Conservation (phyloP, 1,139 yeast genomes). For the Geotrichum siamense region DNA sequence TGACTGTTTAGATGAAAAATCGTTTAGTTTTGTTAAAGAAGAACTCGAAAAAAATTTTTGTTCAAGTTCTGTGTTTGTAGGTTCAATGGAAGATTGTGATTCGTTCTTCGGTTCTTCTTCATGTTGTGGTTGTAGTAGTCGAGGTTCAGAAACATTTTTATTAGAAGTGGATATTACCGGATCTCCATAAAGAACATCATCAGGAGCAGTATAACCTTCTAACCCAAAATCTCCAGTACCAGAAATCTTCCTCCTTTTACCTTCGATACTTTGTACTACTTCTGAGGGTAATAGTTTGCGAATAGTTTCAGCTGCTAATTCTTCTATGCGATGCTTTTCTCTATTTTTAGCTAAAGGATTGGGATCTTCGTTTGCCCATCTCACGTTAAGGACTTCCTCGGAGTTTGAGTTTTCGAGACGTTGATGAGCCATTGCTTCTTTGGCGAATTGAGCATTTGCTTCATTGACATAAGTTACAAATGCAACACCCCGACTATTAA, state of each 20-base stretch:
- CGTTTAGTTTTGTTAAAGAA: constrained; percentile 4
- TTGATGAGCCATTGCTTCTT: constrained; percentile 87
- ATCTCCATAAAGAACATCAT: constrained; percentile 23
- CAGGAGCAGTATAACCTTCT: constrained; percentile 26
- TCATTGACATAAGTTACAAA: constrained; percentile 68
- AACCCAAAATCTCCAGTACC: constrained; percentile 19
- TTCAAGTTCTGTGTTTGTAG: neutral
- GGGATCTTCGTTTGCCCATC: constrained; percentile 92
- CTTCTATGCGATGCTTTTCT: constrained; percentile 37
- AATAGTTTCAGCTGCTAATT: constrained; percentile 38
- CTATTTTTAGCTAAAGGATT: constrained; percentile 58
- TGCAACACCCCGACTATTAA: constrained; percentile 62
- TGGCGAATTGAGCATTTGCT: constrained; percentile 81
- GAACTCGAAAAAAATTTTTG: constrained; percentile 7
- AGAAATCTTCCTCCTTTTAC: constrained; percentile 15
- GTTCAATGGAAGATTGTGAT: neutral
- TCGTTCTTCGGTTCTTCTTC: neutral
- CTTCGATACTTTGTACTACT: constrained; percentile 28
- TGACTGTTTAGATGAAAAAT: neutral
- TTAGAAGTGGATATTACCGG: no score
- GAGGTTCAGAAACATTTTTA: neutral
- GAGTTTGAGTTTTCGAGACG: constrained; percentile 43
- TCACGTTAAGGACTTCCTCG: constrained; percentile 57
- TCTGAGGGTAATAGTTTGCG: constrained; percentile 31
- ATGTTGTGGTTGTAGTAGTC: neutral